Evolutionary conservation across 139 green algal species (phyloP), one percentile per base, ranked within the genome.

Genomic region (Gonium pectorale): DNA sequence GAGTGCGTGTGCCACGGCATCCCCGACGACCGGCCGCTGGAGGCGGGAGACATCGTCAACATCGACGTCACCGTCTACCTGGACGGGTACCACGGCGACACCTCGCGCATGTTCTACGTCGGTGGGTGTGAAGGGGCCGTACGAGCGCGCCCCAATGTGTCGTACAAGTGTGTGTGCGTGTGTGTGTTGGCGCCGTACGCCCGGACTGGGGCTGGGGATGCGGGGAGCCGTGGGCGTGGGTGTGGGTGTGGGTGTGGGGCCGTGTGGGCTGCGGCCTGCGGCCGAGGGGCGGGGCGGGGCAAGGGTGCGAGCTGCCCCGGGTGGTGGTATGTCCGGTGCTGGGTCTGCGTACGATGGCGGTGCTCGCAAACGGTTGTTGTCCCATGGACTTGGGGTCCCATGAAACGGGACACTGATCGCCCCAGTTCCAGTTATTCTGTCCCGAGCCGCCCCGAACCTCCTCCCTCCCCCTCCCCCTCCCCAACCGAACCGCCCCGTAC

Each of bases 21-120:
- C 49, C 91, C 91, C 26, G 92, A 95, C 85, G 83, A 85, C 73
- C 78, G 89, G 38, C 73, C 67, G 21, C 68, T 87, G 52, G 69
- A 70, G 56, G 91, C 97, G 24, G 97, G 97, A 2, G 97, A 99
- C 91, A 98, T 99, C 73, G 66, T 99, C 64, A 99, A 99, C 91
- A 97, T 99, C 60, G 97, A 99, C 84, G 97, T 99, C 43, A 99
- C 97, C 2, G 97, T 99, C 15, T 99, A 93, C 84, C 88, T 98
- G 9, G 89, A 99, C 82, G 97, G 97, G 5, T 96, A 99, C 89
- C 97, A 99, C 87, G 97, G 97, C 29, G 97, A 99, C 88, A 99
- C 96, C 38, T 97, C 92, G 0, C 60, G 87, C 43, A 95, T 92
- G 77, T 92, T 92, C 44, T 91, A 81, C 37, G 88, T 94, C 19